Base-by-base conservation (phyloP, 2,329 filamentous ascomycete genomes). In the Botrytis cinerea region DNA sequence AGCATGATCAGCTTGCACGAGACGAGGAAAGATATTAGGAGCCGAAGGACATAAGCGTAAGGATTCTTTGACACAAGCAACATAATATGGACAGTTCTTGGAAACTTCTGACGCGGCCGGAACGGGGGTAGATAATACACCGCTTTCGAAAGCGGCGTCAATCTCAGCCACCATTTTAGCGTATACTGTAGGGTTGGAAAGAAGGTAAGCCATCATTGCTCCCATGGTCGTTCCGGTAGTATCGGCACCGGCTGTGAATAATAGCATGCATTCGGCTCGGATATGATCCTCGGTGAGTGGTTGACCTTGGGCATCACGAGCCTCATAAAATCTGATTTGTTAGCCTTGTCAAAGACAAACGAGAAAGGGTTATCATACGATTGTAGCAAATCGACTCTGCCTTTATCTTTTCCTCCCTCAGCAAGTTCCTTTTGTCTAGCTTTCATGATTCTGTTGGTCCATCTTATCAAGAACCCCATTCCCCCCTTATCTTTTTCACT, bases 391-490 rank as follows among this genome's bases (percentile, higher is more conserved):
- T 90, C 88, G 35, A 85, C 81, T 7, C 85, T 83, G 1, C 82
- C 83, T 9, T 80, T 77, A 0, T 83, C 81, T 16, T 84, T 86
- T 1, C 84, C 86, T 7, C 84, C 86, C 6, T 81, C 78, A 68
- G 85, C 81, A 32, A 88, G 82, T 70, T 87, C 85, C 40, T 82
- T 79, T 38, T 84, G 80, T 0, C 88, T 83, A 75, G 87, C 80
- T 35, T 80, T 78, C 73, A 89, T 84, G 2, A 89, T 82, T 40
- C 83, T 82, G 75, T 90, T 87, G 6, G 87, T 85, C 79, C 89
- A 89, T 14, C 86, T 82, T 86, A 89, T 89, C 72, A 89, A 77
- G 1, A 84, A 85, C 1, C 87, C 87, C 48, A 89, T 87, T 0
- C 87, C 87, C 20, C 83, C 85, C 57, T 87, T 80, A 48, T 89